A percentile compares a stretch with the other conserved stretches of the same genome.
These are phyloP conservation scores for Saccharomyces hybrid DNA, from an alignment of 1,139 yeast species.

Conservation along the genomic window DNA sequence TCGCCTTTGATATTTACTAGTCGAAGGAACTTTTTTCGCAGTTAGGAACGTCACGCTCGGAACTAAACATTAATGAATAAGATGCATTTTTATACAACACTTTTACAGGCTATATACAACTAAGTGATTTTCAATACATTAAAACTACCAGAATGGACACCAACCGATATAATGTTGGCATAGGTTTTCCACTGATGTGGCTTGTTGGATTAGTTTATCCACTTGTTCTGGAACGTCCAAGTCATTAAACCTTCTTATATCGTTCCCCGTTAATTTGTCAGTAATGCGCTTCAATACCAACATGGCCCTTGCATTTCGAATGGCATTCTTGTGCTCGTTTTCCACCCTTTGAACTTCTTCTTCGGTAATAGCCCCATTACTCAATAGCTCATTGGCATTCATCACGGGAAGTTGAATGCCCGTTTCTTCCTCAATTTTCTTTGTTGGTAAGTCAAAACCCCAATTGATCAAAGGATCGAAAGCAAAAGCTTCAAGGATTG, in stretches of 20 bases:
- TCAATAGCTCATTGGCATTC: conserved; percentile 58
- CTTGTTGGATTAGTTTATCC: conserved; percentile 88
- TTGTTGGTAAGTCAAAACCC: conserved; percentile 93
- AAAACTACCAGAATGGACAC: conserved; percentile 91
- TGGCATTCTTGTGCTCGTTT: conserved; percentile 67
- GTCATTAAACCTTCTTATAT: conserved; percentile 64
- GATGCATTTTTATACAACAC: background rate
- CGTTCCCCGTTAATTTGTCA: conserved; percentile 90
- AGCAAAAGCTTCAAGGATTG: conserved; percentile 96
- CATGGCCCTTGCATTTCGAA: conserved; percentile 86
- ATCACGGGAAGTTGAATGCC: conserved; percentile 59
- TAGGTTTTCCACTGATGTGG: conserved; percentile 90
- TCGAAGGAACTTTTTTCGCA: background rate
- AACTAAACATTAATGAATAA: background rate
- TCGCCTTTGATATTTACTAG: background rate
- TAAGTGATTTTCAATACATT: too few species aligned
- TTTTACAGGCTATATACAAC: too few species aligned
- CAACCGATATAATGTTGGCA: conserved; percentile 98
- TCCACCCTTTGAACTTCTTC: conserved; percentile 67
- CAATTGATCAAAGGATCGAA: conserved; percentile 97
- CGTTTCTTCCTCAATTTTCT: conserved; percentile 65
- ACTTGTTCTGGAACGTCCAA: conserved; percentile 86
- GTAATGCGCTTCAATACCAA: conserved; percentile 84
- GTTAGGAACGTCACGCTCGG: background rate
- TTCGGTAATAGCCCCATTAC: conserved; percentile 69